A percentile compares a stretch with the other conserved stretches of the same genome.
These are phyloP conservation scores for Magnolia kwangsiensis DNA, from an alignment of 164 flowering plant genomes.

Conservation along the genomic window DNA sequence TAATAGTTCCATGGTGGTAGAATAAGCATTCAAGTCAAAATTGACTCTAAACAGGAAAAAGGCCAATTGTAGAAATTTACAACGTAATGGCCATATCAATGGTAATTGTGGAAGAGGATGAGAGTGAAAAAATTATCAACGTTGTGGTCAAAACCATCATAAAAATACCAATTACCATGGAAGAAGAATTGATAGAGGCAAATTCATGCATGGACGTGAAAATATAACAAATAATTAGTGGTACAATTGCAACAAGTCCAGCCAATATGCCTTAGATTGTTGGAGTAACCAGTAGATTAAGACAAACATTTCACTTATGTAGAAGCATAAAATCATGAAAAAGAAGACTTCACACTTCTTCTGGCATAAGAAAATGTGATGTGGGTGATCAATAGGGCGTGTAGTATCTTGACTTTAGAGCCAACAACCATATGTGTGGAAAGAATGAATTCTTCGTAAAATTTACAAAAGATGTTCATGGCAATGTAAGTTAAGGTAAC, in stretches of 20 bases:
- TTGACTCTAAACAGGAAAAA: background rate
- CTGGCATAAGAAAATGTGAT: background rate
- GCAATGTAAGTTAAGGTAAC: background rate
- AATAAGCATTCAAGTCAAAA: background rate
- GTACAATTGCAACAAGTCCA: background rate
- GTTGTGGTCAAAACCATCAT: background rate
- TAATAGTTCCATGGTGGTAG: background rate
- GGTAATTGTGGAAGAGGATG: background rate
- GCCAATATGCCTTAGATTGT: background rate
- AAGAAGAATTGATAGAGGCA: background rate
- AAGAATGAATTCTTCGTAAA: background rate
- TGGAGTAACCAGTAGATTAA: background rate
- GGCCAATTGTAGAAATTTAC: background rate
- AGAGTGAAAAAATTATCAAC: background rate
- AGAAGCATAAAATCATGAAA: too few relatives aligned
- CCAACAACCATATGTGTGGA: background rate
- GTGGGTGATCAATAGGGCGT: background rate
- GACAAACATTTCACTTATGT: too few relatives aligned
- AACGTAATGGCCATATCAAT: background rate
- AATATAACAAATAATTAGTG: background rate
- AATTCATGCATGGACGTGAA: background rate
- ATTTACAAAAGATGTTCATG: too few relatives aligned
- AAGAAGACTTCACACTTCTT: background rate
- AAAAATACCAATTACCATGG: background rate
- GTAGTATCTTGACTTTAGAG: background rate